Percentiles rank a stretch among this genome's conserved stretches.
These are phyloP conservation scores for Yarrowia sp. DNA, from an alignment of 805 yeast species.

Conservation along the genomic window DNA sequence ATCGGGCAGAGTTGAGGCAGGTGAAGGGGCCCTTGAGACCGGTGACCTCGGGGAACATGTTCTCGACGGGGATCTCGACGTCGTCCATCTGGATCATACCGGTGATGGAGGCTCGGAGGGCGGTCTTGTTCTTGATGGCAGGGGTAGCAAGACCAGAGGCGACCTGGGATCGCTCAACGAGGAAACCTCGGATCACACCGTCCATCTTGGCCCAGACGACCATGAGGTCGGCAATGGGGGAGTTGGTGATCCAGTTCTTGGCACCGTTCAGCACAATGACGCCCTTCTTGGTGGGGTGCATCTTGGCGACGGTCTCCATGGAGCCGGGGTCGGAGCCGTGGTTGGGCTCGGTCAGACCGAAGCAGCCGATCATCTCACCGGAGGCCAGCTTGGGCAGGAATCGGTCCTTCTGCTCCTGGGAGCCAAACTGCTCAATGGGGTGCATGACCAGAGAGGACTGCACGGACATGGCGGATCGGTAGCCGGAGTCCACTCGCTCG, in stretches of 20 bases:
- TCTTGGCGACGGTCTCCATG: constrained; percentile 60
- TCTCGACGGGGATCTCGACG: constrained; percentile 55
- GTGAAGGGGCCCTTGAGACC: constrained; percentile 58
- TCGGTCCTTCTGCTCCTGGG: constrained; percentile 53
- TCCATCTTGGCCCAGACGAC: constrained; percentile 57
- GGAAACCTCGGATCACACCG: constrained; percentile 54
- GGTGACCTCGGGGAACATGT: constrained; percentile 51
- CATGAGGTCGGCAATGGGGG: constrained; percentile 56
- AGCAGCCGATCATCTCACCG: constrained; percentile 62
- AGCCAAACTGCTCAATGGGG: constrained; percentile 53
- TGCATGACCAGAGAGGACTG: constrained; percentile 57
- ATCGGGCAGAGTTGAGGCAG: constrained; percentile 55
- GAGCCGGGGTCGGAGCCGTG: constrained; percentile 68
- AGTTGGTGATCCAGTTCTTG: constrained; percentile 56
- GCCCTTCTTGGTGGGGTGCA: constrained; percentile 54
- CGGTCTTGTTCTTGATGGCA: constrained; percentile 52
- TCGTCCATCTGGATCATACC: constrained; percentile 56
- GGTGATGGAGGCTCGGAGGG: constrained; percentile 54
- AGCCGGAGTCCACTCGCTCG: constrained; percentile 56
- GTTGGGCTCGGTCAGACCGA: constrained; percentile 70
- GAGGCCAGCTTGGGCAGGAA: constrained; percentile 52
- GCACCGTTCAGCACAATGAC: constrained; percentile 54
- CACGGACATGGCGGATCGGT: constrained; percentile 55
- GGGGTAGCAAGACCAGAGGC: constrained; percentile 52
- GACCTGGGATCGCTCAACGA: constrained; percentile 52